These are phyloP conservation scores for Sungouiozyma ichnusensis DNA, from an alignment of 805 yeast species.

Conservation along the genomic window DNA sequence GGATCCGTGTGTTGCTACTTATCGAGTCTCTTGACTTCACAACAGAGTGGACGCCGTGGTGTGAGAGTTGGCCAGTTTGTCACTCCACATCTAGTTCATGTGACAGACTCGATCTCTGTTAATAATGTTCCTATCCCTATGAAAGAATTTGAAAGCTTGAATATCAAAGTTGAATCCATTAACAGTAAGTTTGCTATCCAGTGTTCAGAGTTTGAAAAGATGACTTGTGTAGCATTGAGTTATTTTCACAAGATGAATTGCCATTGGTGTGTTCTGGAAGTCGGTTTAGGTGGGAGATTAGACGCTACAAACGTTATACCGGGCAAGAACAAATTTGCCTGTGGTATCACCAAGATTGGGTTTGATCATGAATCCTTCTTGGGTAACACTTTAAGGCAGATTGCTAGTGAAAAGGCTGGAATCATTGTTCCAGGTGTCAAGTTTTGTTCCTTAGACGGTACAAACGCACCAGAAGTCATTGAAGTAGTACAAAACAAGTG, in stretches of 20 bases:
- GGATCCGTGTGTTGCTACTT: conserved; percentile 86
- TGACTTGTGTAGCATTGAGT: conserved; percentile 78
- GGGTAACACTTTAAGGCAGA: conserved; percentile 54
- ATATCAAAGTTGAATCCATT: conserved; percentile 32
- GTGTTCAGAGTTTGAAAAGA: conserved; percentile 81
- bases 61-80: conserved; percentile 63
- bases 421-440: conserved; percentile 48
- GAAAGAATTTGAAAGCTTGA: conserved; percentile 36
- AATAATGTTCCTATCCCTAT: conserved; percentile 46
- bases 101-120: conserved; percentile 67
- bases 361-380: conserved; percentile 73
- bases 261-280: conserved; percentile 79
- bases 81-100: conserved; percentile 70
- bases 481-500: conserved; percentile 36
- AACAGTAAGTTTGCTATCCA: conserved; percentile 37
- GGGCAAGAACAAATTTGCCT: conserved; percentile 38
- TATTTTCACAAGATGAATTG: conserved; percentile 53
- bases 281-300: conserved; percentile 81
- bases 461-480: conserved; percentile 46
- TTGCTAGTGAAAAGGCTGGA: conserved; percentile 80
- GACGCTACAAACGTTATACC: conserved; percentile 80
- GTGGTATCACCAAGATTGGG: conserved; percentile 79
- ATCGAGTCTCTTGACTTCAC: conserved; percentile 45
- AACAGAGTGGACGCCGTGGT: conserved; percentile 19
- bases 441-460: conserved; percentile 56